Evolutionary conservation across 2,329 filamentous ascomycete species (phyloP), one percentile per base, ranked within the genome.

Genomic region (Berkeleyomyces rouxiae): DNA sequence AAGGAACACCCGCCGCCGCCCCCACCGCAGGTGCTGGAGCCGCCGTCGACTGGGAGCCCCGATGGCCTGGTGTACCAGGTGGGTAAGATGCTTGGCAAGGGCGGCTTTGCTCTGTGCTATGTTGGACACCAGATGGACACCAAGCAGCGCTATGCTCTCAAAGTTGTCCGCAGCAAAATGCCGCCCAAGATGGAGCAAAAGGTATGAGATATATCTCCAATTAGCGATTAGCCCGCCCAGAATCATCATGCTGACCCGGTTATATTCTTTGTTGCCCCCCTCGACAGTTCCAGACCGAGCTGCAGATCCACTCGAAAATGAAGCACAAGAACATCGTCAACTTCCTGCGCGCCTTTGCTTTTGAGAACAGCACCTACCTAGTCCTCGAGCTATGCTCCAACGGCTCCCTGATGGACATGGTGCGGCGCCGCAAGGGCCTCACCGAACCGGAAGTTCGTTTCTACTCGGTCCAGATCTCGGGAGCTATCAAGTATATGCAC

Each of bases 231-330:
- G 51, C 16, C 13, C 31, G 33, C 2, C 13, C 37, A 7, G 53
- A 66, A 70, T 61, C 72, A 67, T 5, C 7, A 10, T n/a, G 33
- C 43, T 44, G 31, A 40, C 40, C 9, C 13, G n/a, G 2, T 13
- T 55, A 2, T 49, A 58, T 16, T 7, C 7, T 5, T 51, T 51
- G 47, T 36, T 58, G 7, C 4, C 36, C 16, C 43, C 10, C 42
- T 37, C 33, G n/a, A 55, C 47, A 85, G 82, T 85, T 86, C 68
- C 83, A 85, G 83, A 83, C 82, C 31, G 93, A 99, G 73, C 82
- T 99, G 5, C 92, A 97, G 74, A 96, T 99, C 65, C 93, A 99
- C 75, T 96, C 93, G 51, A 99, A 97, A 72, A 92, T 99, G 84
- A 85, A 86, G 64, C 93, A 99, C 71, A 87, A 88, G 61, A 96